Evolutionary conservation across 306 rosid genomes (phyloP).

Genomic region (Ceratonia siliqua): DNA sequence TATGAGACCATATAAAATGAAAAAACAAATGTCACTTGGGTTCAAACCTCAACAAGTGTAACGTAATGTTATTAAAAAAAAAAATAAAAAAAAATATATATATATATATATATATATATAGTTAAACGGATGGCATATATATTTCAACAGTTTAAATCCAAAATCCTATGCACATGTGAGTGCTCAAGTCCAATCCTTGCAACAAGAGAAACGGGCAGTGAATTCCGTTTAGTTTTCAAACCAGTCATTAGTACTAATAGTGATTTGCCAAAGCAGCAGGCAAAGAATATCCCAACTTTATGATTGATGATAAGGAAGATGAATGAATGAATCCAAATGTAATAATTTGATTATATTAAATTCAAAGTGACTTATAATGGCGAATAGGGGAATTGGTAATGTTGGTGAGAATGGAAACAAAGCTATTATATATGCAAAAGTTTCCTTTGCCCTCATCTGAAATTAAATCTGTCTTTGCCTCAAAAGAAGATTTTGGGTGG

Average conservation of each 20-base stretch:
- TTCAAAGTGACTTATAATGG: slow-evolving; percentile 45
- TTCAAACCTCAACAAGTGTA: neutral
- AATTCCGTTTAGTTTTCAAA: slow-evolving; percentile 32
- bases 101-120: neutral
- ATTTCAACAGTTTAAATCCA: neutral
- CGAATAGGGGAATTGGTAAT: neutral
- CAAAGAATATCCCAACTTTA: slow-evolving; percentile 32
- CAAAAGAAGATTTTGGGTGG: slow-evolving; percentile 51
- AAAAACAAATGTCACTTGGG: neutral
- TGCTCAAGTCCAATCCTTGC: neutral
- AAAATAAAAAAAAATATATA: too few relatives aligned
- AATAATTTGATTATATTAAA: slow-evolving; percentile 31
- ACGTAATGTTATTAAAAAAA: neutral
- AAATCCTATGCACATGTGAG: neutral
- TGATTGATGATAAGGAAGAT: slow-evolving; percentile 11
- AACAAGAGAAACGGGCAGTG: neutral
- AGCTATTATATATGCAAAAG: slow-evolving; percentile 11
- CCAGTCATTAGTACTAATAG: slow-evolving; percentile 31
- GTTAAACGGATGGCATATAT: neutral
- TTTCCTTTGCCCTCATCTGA: slow-evolving; percentile 21
- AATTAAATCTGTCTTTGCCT: slow-evolving; percentile 32
- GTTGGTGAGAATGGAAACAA: slow-evolving; percentile 23
- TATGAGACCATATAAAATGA: neutral
- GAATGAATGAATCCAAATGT: slow-evolving; percentile 37
- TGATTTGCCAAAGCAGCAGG: slow-evolving; percentile 23